Evolutionary conservation across 495 filamentous ascomycete genomes (phyloP).

Genomic region (Talaromyces nanjingensis): DNA sequence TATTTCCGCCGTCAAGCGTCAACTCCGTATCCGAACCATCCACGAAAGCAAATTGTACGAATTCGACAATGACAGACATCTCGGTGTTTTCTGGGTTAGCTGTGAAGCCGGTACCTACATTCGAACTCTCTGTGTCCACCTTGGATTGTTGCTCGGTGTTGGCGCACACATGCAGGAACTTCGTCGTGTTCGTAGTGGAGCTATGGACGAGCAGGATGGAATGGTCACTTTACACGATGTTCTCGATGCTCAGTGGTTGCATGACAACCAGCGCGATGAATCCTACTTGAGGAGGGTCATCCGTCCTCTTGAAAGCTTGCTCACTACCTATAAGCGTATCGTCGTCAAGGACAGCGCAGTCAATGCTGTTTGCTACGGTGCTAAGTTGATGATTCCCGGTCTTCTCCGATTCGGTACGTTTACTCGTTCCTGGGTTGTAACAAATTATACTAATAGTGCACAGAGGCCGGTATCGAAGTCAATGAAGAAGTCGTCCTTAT

Average conservation of each 20-base stretch:
- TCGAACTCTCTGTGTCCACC: conserved; percentile 92
- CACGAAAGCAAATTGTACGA: conserved; percentile 92
- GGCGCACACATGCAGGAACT: conserved; percentile 99
- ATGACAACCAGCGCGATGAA: conserved; percentile 89
- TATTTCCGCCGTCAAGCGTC: conserved; percentile 97
- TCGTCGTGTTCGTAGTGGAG: conserved; percentile 84
- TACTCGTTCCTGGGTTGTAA: not conserved
- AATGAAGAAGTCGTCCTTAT: conserved; percentile 93
- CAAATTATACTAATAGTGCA: conserved; percentile 19
- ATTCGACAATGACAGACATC: conserved; percentile 94
- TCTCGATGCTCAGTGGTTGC: conserved; percentile 86
- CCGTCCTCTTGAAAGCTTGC: conserved; percentile 79
- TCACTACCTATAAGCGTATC: conserved; percentile 87
- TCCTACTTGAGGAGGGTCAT: conserved; percentile 82
- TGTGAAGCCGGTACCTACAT: conserved; percentile 99
- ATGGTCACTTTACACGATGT: conserved; percentile 96
- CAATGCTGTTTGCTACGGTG: conserved; percentile 95
- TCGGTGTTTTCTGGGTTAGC: conserved; percentile 99
- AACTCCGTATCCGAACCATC: conserved; percentile 93
- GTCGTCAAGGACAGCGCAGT: conserved; percentile 96
- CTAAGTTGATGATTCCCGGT: conserved; percentile 96
- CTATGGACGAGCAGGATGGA: conserved; percentile 81
- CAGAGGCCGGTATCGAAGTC: conserved; percentile 79
- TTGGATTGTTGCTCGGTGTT: conserved; percentile 86
- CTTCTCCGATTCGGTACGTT: conserved; percentile 74